Percentiles rank a stretch among this genome's conserved stretches.
Evolutionary conservation across 1,284 basidiomycete species (phyloP).

Genomic region (Cystobasidium sp.): DNA sequence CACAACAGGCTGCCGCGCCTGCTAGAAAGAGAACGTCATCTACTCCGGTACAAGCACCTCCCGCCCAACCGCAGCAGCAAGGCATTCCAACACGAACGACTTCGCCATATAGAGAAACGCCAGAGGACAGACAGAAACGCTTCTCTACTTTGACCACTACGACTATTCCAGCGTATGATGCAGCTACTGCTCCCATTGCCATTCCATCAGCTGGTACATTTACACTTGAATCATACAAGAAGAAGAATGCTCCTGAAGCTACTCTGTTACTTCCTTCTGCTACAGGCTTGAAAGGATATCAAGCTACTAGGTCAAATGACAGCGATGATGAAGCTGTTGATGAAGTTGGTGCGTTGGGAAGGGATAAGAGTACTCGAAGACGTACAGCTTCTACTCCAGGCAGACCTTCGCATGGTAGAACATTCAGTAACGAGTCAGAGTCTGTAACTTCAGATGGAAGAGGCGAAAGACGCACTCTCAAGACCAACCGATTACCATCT

Average conservation of each 20-base stretch:
- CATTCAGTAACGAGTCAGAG: slow-evolving; percentile 8
- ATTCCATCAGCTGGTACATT: slow-evolving; percentile 23
- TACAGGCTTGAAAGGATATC: slow-evolving; percentile 14
- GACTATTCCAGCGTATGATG: slow-evolving; percentile 4
- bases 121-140: slow-evolving; percentile 36
- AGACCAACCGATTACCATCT: background rate
- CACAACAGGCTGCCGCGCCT: slow-evolving; percentile 3
- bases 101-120: slow-evolving; percentile 29
- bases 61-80: slow-evolving; percentile 17
- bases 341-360: slow-evolving; percentile 26
- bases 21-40: slow-evolving; percentile 20
- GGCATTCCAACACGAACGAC: slow-evolving; percentile 8
- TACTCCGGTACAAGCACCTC: slow-evolving; percentile 11
- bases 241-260: slow-evolving; percentile 40
- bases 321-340: slow-evolving; percentile 38
- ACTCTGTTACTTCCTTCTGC: slow-evolving; percentile 31
- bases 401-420: slow-evolving; percentile 25
- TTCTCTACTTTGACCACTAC: slow-evolving; percentile 27
- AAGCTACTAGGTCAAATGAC: slow-evolving; percentile 17
- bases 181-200: slow-evolving; percentile 19
- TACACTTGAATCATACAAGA: slow-evolving; percentile 40
- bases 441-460: slow-evolving; percentile 26
- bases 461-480: slow-evolving; percentile 8
- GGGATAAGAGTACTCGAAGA: background rate
- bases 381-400: slow-evolving; percentile 11